phyloP scores from a whole-genome alignment of 306 rosid species.

The Hylodesmum podocarpum region DNA sequence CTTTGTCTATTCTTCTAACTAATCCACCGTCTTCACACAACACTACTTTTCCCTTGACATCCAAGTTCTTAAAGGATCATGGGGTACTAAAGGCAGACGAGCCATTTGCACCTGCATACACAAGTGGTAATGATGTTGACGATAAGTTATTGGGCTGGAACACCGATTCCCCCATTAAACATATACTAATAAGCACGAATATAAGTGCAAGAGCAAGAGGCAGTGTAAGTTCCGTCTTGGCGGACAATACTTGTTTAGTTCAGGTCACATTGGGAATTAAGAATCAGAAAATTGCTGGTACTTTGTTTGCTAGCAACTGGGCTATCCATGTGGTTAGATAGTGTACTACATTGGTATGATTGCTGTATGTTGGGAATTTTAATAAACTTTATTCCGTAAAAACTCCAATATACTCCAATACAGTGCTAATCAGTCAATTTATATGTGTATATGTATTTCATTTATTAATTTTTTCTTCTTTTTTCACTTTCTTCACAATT shows the following conservation, averaged over 20 bases:
- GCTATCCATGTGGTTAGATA: not conserved
- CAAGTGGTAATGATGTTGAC: slow-evolving; percentile 38
- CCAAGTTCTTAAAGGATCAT: slow-evolving; percentile 14
- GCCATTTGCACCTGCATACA: slow-evolving; percentile 43
- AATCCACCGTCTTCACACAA: slow-evolving; percentile 43
- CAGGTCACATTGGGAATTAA: slow-evolving; percentile 10
- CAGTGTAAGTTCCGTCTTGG: slow-evolving; percentile 14
- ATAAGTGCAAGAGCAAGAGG: slow-evolving; percentile 27
- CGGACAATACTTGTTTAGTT: not conserved
- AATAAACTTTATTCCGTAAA: no score
- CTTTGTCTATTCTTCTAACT: slow-evolving; percentile 24
- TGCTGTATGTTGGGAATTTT: not conserved
- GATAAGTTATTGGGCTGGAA: slow-evolving; percentile 41
- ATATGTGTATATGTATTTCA: no score
- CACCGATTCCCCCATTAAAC: slow-evolving; percentile 43
- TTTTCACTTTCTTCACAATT: no score
- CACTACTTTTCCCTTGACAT: slow-evolving; percentile 57
- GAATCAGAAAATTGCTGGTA: slow-evolving; percentile 8
- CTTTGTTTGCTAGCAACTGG: not conserved
- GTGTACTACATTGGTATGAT: slow-evolving; percentile 15
- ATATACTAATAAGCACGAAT: not conserved
- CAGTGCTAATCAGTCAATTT: no score
- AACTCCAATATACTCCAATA: no score
- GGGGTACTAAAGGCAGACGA: slow-evolving; percentile 25
- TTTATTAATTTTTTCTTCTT: no score